A percentile compares a stretch with the other conserved stretches of the same genome.
These are phyloP conservation scores for Aspergillus brasiliensis DNA, from an alignment of 2,329 filamentous ascomycete genomes.

Conservation along the genomic window DNA sequence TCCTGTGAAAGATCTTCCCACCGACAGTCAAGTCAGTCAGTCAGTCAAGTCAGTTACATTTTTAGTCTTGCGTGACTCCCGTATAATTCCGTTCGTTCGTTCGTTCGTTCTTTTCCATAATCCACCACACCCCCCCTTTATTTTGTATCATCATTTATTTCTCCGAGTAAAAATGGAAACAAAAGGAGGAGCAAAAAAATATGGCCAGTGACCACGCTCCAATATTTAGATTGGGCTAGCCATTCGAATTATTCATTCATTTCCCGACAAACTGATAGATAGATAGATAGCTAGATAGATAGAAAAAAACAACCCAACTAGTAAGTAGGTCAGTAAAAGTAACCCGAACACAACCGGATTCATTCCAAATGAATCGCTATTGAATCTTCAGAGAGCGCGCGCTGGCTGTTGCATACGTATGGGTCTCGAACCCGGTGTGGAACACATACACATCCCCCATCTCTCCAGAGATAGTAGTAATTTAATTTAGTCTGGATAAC, in stretches of 20 bases:
- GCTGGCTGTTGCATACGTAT: not conserved
- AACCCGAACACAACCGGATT: not conserved
- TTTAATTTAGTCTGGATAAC: slow-evolving; percentile 15
- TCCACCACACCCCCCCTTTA: not conserved
- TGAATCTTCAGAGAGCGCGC: not conserved
- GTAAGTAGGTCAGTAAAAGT: not conserved
- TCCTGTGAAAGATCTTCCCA: not conserved
- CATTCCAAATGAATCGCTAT: not conserved
- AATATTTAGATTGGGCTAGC: not conserved
- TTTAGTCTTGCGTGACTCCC: not conserved
- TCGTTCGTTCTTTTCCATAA: not conserved
- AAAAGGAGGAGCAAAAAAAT: too few relatives aligned
- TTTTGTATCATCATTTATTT: not conserved
- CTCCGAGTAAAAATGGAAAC: not conserved
- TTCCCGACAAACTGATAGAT: not conserved
- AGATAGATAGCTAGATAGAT: too few relatives aligned
- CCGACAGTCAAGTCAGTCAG: not conserved
- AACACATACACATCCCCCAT: too few relatives aligned
- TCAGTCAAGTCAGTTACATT: not conserved
- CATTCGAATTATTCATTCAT: not conserved
- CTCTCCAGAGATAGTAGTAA: slow-evolving; percentile 14
- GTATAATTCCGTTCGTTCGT: not conserved
- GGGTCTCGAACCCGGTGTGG: slow-evolving; percentile 16
- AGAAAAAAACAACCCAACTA: too few relatives aligned
- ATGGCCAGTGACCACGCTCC: not conserved